phyloP scores from a whole-genome alignment of 2,329 filamentous ascomycete genomes.

The Diaporthe longicolla region DNA sequence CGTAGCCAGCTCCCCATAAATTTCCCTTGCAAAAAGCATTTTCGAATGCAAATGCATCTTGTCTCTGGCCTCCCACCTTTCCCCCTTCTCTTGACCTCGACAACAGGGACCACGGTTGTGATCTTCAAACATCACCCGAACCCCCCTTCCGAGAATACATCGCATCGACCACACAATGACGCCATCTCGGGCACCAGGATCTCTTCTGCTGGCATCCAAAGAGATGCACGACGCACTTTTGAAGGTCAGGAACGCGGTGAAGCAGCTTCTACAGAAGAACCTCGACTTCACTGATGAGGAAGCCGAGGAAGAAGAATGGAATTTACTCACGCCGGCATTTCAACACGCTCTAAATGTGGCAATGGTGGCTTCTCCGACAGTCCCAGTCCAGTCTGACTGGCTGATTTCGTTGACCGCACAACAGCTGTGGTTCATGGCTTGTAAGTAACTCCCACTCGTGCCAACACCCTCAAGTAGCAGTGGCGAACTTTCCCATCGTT shows the following conservation, averaged over 20 bases:
- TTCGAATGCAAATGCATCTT: no score
- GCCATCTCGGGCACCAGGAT: neutral
- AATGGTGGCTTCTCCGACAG: neutral
- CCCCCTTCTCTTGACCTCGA: neutral
- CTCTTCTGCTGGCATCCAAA: neutral
- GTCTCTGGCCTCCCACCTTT: no score
- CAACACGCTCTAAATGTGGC: neutral
- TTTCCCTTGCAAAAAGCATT: neutral
- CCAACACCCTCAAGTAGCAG: neutral
- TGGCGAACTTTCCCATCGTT: neutral
- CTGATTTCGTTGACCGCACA: neutral
- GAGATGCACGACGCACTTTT: neutral
- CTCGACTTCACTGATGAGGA: neutral
- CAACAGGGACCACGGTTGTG: neutral
- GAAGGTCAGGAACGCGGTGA: neutral
- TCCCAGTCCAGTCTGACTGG: neutral
- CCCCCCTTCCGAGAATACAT: no score
- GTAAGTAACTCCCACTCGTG: neutral
- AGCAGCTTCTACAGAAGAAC: neutral
- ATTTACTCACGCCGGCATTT: neutral
- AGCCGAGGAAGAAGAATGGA: neutral
- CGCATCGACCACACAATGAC: no score
- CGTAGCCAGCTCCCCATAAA: neutral
- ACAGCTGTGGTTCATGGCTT: neutral
- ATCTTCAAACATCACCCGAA: neutral